phyloP scores from a whole-genome alignment of 345 rosid genomes.

The Gynandropsis gynandra region DNA sequence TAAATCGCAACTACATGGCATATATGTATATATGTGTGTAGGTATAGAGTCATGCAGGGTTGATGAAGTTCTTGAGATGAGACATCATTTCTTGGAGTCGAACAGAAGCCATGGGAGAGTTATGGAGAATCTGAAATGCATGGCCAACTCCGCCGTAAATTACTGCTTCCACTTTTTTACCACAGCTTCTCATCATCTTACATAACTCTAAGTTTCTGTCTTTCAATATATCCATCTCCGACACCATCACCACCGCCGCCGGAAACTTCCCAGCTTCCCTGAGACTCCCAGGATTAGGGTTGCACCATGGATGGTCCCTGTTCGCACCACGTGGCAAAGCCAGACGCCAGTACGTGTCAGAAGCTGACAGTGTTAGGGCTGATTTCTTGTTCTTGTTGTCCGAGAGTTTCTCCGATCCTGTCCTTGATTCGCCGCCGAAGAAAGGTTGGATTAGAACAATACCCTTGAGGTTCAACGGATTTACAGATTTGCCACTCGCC shows the following conservation, averaged over 20 bases:
- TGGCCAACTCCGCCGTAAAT: slow-evolving; percentile 68
- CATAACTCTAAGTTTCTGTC: slow-evolving; percentile 57
- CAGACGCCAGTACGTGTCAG: slow-evolving; percentile 75
- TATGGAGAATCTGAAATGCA: slow-evolving; percentile 59
- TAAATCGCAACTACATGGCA: slow-evolving; percentile 4
- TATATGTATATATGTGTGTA: too few relatives aligned
- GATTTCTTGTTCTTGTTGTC: slow-evolving; percentile 36
- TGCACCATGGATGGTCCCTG: slow-evolving; percentile 84
- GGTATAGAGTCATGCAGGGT: slow-evolving; percentile 8
- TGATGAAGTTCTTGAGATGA: slow-evolving; percentile 47
- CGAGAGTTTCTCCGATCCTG: slow-evolving; percentile 41
- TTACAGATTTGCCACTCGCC: slow-evolving; percentile 11
- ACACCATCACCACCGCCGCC: slow-evolving; percentile 44
- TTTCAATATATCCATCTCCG: slow-evolving; percentile 60
- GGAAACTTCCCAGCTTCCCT: slow-evolving; percentile 23
- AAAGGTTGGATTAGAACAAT: slow-evolving; percentile 54
- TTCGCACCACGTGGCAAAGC: slow-evolving; percentile 59
- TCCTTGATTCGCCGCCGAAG: slow-evolving; percentile 62
- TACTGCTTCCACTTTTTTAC: slow-evolving; percentile 47
- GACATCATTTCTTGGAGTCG: slow-evolving; percentile 54
- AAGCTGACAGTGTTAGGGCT: slow-evolving; percentile 47
- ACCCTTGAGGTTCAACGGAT: slow-evolving; percentile 37
- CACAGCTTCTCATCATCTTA: slow-evolving; percentile 37
- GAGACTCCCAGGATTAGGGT: slow-evolving; percentile 33
- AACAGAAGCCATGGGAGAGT: slow-evolving; percentile 30